Evolutionary conservation across 2,329 filamentous ascomycete genomes (phyloP).

Genomic region (Xylaria sp.): DNA sequence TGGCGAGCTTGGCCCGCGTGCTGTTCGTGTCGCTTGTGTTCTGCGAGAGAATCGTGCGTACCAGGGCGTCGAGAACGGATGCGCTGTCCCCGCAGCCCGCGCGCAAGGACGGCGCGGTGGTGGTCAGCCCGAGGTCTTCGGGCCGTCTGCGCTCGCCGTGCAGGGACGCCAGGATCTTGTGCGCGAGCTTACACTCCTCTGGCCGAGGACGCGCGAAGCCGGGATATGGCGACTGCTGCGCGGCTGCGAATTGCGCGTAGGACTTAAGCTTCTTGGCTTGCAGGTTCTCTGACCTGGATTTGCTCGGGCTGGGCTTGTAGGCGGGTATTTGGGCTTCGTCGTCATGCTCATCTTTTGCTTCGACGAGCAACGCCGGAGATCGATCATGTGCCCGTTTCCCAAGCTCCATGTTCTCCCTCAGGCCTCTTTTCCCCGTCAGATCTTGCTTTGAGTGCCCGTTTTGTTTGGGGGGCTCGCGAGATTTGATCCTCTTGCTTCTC

Average conservation of each 20-base stretch:
- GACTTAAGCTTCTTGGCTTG: conserved; percentile 52
- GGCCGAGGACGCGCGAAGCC: conserved; percentile 68
- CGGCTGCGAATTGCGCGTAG: conserved; percentile 46
- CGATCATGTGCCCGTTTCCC: conserved; percentile 4
- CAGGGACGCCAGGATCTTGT: conserved; percentile 63
- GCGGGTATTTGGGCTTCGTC: background rate
- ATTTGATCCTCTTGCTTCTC: conserved; percentile 22
- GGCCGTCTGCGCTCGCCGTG: conserved; percentile 71
- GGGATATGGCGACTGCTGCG: conserved; percentile 65
- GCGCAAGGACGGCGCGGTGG: conserved; percentile 59
- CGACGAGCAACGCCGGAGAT: background rate
- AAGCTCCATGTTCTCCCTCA: background rate
- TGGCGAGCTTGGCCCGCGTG: conserved; percentile 60
- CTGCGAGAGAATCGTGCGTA: conserved; percentile 58
- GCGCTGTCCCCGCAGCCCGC: conserved; percentile 65
- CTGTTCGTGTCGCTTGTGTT: conserved; percentile 62
- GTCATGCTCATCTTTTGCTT: conserved; percentile 6
- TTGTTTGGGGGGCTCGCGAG: background rate
- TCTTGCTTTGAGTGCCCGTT: background rate
- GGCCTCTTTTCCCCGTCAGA: background rate
- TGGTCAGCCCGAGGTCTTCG: conserved; percentile 51
- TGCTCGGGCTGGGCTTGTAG: background rate
- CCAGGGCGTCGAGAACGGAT: conserved; percentile 57
- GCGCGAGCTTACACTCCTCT: conserved; percentile 72
- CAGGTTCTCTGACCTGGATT: conserved; percentile 35